phyloP scores from a whole-genome alignment of 768 basidiomycete genomes.

The Kwoniella dendrophila region DNA sequence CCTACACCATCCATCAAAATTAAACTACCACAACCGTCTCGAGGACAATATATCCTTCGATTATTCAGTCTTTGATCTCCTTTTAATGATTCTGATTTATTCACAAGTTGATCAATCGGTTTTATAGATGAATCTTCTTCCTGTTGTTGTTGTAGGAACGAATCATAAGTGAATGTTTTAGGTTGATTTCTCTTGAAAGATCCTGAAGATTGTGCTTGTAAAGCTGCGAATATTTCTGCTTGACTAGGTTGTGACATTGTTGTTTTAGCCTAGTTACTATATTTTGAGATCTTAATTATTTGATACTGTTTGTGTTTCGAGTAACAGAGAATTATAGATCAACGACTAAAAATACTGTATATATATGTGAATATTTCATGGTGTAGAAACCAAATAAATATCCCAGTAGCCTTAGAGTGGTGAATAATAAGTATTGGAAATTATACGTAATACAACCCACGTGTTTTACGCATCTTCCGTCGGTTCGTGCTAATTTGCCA shows the following conservation, averaged over 20 bases:
- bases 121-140: background rate
- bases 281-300: background rate
- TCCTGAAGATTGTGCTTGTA: conserved; percentile 33
- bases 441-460: too few relatives aligned
- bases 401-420: too few relatives aligned
- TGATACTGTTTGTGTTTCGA: background rate
- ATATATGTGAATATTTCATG: too few relatives aligned
- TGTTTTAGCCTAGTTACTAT: background rate
- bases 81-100: background rate
- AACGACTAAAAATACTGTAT: too few relatives aligned
- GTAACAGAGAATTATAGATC: too few relatives aligned
- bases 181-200: conserved; percentile 29
- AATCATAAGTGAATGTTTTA: conserved; percentile 18
- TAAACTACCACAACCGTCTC: conserved; percentile 51
- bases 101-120: conserved; percentile 8
- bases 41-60: conserved; percentile 49
- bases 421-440: too few relatives aligned
- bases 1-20: conserved; percentile 46
- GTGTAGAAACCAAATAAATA: too few relatives aligned
- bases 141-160: too few relatives aligned
- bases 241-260: conserved; percentile 44
- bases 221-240: conserved; percentile 48
- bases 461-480: too few relatives aligned
- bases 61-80: conserved; percentile 9
- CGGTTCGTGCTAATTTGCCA: too few relatives aligned